Percentiles rank a stretch among this genome's conserved stretches.
phyloP scores from a whole-genome alignment of 345 rosid genomes.

The Excoecaria cochinchinensis region DNA sequence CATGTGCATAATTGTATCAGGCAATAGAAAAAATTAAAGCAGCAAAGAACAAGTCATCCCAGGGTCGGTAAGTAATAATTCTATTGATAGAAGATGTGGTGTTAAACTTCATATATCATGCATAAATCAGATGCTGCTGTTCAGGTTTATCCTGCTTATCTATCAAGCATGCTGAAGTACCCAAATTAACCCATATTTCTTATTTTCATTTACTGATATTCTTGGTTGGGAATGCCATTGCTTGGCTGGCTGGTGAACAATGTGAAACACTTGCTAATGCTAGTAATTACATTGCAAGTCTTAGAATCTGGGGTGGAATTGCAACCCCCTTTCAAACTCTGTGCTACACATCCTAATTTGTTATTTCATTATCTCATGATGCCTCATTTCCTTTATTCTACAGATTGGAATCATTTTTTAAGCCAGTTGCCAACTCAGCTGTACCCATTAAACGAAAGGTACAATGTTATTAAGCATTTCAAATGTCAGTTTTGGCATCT shows the following conservation, averaged over 20 bases:
- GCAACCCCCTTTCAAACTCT: background rate
- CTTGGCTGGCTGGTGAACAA: too few relatives aligned
- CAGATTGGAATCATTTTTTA: conserved; percentile 80
- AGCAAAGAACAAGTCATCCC: conserved; percentile 93
- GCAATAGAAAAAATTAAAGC: conserved; percentile 85
- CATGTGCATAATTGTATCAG: conserved; percentile 34
- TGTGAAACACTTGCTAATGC: too few relatives aligned
- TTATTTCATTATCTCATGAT: conserved; percentile 12
- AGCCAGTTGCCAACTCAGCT: conserved; percentile 60
- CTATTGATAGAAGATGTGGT: background rate
- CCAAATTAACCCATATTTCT: too few relatives aligned
- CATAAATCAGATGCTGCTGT: background rate
- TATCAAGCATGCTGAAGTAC: background rate
- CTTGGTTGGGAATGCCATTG: background rate
- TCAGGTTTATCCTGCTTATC: too few relatives aligned
- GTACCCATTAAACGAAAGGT: conserved; percentile 72
- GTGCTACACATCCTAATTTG: background rate
- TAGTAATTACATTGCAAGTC: background rate
- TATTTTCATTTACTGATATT: background rate
- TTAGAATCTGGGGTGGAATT: too few relatives aligned
- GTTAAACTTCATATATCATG: background rate
- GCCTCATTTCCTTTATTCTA: conserved; percentile 5
- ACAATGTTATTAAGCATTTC: conserved; percentile 24
- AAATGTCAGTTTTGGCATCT: too few relatives aligned
- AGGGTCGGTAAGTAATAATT: conserved; percentile 66